Conservation (phyloP, 768 basidiomycete genomes). For the Boletus edulis region DNA sequence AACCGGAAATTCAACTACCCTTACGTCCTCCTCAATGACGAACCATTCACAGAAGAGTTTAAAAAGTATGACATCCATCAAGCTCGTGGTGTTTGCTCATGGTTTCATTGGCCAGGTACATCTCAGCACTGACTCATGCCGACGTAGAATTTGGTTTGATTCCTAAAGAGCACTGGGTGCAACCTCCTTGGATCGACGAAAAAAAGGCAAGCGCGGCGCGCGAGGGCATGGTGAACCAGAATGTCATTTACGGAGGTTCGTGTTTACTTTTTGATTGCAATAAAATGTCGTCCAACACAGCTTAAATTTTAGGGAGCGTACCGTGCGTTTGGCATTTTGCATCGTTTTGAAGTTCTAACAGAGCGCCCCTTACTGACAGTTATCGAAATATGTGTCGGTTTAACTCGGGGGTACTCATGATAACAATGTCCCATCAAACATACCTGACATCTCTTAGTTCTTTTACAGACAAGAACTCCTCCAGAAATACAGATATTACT, state of each 20-base stretch:
- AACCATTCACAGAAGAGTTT: slow-evolving; percentile 73
- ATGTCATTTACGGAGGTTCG: slow-evolving; percentile 66
- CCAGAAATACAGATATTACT: slow-evolving; percentile 79
- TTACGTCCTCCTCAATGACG: slow-evolving; percentile 88
- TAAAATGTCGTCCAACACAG: slow-evolving; percentile 5
- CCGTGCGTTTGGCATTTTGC: slow-evolving; percentile 46
- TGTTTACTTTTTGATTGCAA: neutral
- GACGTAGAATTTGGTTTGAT: slow-evolving; percentile 59
- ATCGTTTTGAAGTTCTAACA: slow-evolving; percentile 4
- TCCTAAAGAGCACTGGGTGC: slow-evolving; percentile 68
- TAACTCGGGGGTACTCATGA: slow-evolving; percentile 70
- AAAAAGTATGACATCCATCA: slow-evolving; percentile 44
- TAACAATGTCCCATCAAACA: neutral
- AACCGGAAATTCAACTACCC: slow-evolving; percentile 79
- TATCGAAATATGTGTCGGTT: slow-evolving; percentile 97
- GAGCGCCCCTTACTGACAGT: slow-evolving; percentile 29
- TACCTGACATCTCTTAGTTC: slow-evolving; percentile 44
- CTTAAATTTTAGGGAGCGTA: slow-evolving; percentile 54
- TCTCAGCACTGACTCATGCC: slow-evolving; percentile 29
- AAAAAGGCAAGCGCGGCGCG: slow-evolving; percentile 53
- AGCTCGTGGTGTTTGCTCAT: slow-evolving; percentile 3
- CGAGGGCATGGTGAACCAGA: slow-evolving; percentile 58
- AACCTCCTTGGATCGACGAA: slow-evolving; percentile 80
- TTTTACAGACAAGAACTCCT: slow-evolving; percentile 82
- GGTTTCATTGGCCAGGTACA: slow-evolving; percentile 23